Conservation (phyloP, 78 protist species). For the slime mould (Dictyostelium discoideum) region DNA sequence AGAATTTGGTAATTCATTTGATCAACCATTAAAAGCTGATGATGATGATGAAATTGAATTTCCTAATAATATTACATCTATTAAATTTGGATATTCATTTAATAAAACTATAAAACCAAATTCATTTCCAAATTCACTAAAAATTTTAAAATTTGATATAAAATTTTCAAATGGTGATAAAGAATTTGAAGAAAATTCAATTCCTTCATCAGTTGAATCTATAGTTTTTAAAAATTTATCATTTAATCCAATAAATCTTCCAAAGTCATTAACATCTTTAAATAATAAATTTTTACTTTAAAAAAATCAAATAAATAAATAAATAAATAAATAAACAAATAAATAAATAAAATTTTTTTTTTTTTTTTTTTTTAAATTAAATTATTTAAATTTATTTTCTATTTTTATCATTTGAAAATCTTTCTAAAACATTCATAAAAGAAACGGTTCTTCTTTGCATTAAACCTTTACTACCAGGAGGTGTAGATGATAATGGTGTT, state of each 20-base stretch:
- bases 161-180: neutral
- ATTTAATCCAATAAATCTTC: neutral
- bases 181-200: neutral
- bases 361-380: neutral
- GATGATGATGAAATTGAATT: neutral
- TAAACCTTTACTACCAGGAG: neutral
- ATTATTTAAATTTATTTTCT: neutral
- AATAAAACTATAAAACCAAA: neutral
- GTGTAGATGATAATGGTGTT: constrained; percentile 22
- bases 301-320: neutral
- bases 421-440: constrained; percentile 50
- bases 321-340: neutral
- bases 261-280: neutral
- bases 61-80: neutral
- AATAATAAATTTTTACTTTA: neutral
- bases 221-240: neutral
- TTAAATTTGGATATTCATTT: neutral
- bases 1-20: neutral
- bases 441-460: constrained; percentile 67
- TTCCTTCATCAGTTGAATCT: neutral
- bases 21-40: neutral
- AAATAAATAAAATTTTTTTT: neutral
- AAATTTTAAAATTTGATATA: neutral
- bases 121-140: neutral
- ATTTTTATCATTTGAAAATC: constrained; percentile 15